phyloP scores from a whole-genome alignment of 1,284 basidiomycete genomes.

The Wolfiporia cocos region DNA sequence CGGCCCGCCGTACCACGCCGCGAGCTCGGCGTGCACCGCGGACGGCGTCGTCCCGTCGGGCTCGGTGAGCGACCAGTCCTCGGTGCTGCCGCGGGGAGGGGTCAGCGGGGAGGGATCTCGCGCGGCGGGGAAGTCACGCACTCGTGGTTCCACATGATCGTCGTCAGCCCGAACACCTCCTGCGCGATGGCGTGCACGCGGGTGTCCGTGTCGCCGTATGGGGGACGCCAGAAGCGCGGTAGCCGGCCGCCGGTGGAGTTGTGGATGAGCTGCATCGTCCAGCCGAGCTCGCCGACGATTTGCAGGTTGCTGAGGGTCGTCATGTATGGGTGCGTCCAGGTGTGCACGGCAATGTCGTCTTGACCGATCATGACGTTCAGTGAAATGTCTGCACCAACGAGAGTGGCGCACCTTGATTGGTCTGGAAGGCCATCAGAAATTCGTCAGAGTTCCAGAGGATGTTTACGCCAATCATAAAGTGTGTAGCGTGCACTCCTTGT shows the following conservation, averaged over 20 bases:
- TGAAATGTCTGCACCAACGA: background rate
- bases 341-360: conserved; percentile 74
- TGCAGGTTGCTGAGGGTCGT: conserved; percentile 68
- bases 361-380: background rate
- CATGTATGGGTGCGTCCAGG: conserved; percentile 79
- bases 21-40: conserved; percentile 40
- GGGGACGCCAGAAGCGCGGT: conserved; percentile 72
- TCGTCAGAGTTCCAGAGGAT: conserved; percentile 50
- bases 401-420: conserved; percentile 27
- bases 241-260: conserved; percentile 73
- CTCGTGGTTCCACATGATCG: conserved; percentile 81
- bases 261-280: conserved; percentile 78
- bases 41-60: conserved; percentile 36
- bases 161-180: conserved; percentile 64
- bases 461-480: conserved; percentile 80
- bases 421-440: conserved; percentile 47
- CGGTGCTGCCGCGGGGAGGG: conserved; percentile 37
- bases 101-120: background rate
- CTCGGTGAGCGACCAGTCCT: conserved; percentile 56
- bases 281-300: conserved; percentile 76
- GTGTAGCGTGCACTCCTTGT: conserved; percentile 63
- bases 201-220: conserved; percentile 73
- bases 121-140: no score
- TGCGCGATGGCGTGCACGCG: conserved; percentile 70
- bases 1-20: conserved; percentile 52